These are phyloP conservation scores for Hibiscus syriacus DNA, from an alignment of 345 rosid species.

Conservation along the genomic window DNA sequence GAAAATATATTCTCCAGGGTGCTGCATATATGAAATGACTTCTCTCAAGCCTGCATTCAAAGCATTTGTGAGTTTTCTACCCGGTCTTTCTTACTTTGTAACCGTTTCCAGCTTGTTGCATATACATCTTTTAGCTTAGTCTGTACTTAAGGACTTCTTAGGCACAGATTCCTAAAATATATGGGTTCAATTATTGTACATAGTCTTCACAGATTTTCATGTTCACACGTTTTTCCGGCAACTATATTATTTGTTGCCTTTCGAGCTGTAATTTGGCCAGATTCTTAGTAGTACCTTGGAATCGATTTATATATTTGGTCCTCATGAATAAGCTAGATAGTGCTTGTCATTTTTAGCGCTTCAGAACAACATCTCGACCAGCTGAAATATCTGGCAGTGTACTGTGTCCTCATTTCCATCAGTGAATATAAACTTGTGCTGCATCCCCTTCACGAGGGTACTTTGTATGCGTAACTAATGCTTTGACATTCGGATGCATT, in stretches of 20 bases:
- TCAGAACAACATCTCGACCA: background rate
- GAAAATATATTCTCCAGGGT: conserved; percentile 55
- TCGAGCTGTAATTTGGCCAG: background rate
- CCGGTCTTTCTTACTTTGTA: conserved; percentile 7
- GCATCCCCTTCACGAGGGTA: background rate
- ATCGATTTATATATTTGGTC: background rate
- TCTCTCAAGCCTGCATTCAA: conserved; percentile 92
- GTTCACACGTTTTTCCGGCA: background rate
- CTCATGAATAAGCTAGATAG: background rate
- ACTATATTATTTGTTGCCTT: background rate
- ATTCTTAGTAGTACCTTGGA: background rate
- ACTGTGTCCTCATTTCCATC: background rate
- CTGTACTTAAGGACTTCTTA: background rate
- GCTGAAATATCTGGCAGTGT: background rate
- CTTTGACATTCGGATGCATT: background rate
- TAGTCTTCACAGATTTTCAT: background rate
- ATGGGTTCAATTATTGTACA: background rate
- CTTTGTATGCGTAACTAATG: background rate
- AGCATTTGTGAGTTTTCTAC: conserved; percentile 77
- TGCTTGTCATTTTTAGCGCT: background rate
- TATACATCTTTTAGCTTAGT: background rate
- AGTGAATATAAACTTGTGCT: background rate
- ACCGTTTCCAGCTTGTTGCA: conserved; percentile 7
- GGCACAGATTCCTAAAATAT: background rate
- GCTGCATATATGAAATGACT: conserved; percentile 98